Percentiles rank a stretch among this genome's conserved stretches.
Conservation (phyloP, 176 grass and related monocot genomes). For the Hordeum vulgare region DNA sequence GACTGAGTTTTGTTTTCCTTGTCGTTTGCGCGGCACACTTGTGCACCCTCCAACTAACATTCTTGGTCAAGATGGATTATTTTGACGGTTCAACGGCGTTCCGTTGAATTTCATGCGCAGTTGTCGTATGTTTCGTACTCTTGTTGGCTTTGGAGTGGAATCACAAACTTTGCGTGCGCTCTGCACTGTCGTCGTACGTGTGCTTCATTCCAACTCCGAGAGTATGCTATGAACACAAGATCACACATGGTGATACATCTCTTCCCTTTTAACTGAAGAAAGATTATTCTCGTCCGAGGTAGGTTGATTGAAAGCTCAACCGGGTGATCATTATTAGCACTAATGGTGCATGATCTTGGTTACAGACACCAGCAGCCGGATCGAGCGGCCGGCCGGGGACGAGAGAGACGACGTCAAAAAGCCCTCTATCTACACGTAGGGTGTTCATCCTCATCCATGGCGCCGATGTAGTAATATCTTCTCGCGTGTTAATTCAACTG, state of each 20-base stretch:
- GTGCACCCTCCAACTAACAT: no score
- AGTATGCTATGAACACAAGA: neutral
- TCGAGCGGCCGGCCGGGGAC: neutral
- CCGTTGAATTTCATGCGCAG: neutral
- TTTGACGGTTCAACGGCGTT: neutral
- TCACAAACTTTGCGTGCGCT: neutral
- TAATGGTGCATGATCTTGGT: neutral
- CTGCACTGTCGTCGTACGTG: neutral
- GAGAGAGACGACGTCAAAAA: neutral
- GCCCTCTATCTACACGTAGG: conserved; percentile 3
- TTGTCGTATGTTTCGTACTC: neutral
- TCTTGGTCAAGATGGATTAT: neutral
- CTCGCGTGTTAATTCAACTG: neutral
- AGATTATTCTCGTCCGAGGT: neutral
- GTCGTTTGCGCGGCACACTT: neutral
- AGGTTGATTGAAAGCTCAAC: neutral
- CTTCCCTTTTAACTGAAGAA: neutral
- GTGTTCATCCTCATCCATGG: neutral
- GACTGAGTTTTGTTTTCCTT: neutral
- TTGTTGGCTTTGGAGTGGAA: neutral
- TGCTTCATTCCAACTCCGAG: neutral
- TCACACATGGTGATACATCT: neutral
- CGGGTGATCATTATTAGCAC: neutral
- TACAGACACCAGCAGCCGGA: neutral
- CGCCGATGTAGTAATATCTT: neutral